phyloP scores from a whole-genome alignment of 768 basidiomycete species.

The Leccinum disarticulatum region DNA sequence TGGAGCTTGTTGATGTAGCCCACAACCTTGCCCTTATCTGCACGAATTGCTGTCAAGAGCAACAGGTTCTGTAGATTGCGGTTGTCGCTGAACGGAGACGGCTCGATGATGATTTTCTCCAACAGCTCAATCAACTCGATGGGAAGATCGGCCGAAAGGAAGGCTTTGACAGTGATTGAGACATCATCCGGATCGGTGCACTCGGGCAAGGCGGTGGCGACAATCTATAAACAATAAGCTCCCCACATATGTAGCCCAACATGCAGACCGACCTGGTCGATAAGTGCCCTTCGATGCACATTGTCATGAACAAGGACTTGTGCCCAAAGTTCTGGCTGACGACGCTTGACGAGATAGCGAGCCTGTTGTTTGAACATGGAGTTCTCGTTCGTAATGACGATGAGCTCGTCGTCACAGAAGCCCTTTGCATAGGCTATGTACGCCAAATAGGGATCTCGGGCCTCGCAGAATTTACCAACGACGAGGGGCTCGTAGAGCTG shows the following conservation, averaged over 20 bases:
- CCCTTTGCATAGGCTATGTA: slow-evolving; percentile 99
- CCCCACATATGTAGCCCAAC: neutral
- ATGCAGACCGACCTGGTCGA: slow-evolving; percentile 75
- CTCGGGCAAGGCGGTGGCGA: slow-evolving; percentile 94
- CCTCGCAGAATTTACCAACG: slow-evolving; percentile 99
- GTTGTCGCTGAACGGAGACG: slow-evolving; percentile 97
- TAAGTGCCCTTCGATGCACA: slow-evolving; percentile 86
- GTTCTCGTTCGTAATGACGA: slow-evolving; percentile 96
- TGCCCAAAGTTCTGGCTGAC: slow-evolving; percentile 93
- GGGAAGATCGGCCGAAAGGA: slow-evolving; percentile 95
- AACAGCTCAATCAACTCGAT: slow-evolving; percentile 95
- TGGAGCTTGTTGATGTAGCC: slow-evolving; percentile 96
- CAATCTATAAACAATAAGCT: slow-evolving; percentile 50
- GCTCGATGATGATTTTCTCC: slow-evolving; percentile 98
- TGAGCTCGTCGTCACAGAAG: slow-evolving; percentile 97
- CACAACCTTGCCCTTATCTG: slow-evolving; percentile 98
- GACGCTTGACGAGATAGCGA: slow-evolving; percentile 94
- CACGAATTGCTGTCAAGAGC: slow-evolving; percentile 92
- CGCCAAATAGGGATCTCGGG: slow-evolving; percentile 95
- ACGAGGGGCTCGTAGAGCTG: slow-evolving; percentile 95
- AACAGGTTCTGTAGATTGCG: slow-evolving; percentile 94
- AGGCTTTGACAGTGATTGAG: slow-evolving; percentile 96
- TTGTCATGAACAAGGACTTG: slow-evolving; percentile 91
- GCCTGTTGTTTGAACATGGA: slow-evolving; percentile 99
- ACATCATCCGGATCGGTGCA: slow-evolving; percentile 98